Base-by-base conservation (phyloP, 176 grass and related monocot species). In the Pharus latifolius region DNA sequence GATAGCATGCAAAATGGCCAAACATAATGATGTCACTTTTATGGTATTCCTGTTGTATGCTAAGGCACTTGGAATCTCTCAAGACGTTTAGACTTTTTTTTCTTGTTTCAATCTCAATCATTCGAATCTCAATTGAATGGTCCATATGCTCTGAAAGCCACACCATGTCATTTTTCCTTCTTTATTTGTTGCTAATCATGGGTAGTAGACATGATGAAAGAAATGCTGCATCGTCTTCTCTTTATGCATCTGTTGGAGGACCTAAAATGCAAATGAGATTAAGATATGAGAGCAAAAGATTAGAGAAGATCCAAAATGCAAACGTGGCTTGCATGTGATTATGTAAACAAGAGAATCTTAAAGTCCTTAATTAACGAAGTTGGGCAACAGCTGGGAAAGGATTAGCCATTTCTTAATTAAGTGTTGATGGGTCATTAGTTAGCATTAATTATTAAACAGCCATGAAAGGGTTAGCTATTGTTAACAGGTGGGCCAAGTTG, bases 1-100 rank as follows among this genome's bases (percentile, higher is more conserved):
- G n/a, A n/a, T n/a, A 38, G 33, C 33, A 43, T 32, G 27, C 72
- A 12, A 44, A 27, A 83, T 83, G 72, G 80, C 64, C 65, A 70
- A 83, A 64, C 28, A 40, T n/a, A 70, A 83, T 83, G 56, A 83
- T 83, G 37, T 16, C 45, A 47, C 28, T 32, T 37, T 23, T 19
- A 30, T 56, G 25, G 52, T 58, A 30, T 38, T 11, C 3, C n/a
- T n/a, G n/a, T n/a, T n/a, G n/a, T n/a, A n/a, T n/a, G n/a, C n/a
- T n/a, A n/a, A n/a, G n/a, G n/a, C n/a, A n/a, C n/a, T n/a, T n/a
- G n/a, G n/a, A n/a, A n/a, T n/a, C n/a, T n/a, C n/a, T n/a, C n/a
- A n/a, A n/a, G n/a, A n/a, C n/a, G n/a, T n/a, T n/a, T n/a, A n/a
- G n/a, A n/a, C n/a, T n/a, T n/a, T n/a, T n/a, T n/a, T n/a, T n/a